Conservation (phyloP, 805 yeast genomes). For the Myxozyma udenii region DNA sequence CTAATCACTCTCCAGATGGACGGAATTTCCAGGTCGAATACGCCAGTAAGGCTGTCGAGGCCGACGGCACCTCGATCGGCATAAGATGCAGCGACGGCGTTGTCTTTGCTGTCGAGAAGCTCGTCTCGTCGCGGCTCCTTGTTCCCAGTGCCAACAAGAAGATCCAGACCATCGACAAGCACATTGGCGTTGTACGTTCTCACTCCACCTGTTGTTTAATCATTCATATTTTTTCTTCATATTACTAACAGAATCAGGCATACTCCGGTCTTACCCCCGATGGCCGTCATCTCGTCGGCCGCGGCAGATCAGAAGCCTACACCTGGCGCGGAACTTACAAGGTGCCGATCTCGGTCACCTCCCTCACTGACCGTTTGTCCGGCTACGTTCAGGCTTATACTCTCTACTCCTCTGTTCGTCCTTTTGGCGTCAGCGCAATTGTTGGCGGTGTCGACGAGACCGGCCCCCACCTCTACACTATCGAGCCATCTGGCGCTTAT, state of each 20-base stretch:
- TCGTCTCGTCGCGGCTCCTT: slow-evolving; percentile 77
- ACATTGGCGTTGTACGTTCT: slow-evolving; percentile 68
- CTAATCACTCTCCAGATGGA: slow-evolving; percentile 57
- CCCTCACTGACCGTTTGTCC: slow-evolving; percentile 82
- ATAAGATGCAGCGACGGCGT: slow-evolving; percentile 89
- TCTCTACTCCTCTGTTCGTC: slow-evolving; percentile 93
- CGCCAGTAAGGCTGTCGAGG: slow-evolving; percentile 96
- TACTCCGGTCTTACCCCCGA: slow-evolving; percentile 96
- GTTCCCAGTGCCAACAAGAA: slow-evolving; percentile 87
- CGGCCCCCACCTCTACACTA: slow-evolving; percentile 91
- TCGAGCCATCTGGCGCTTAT: slow-evolving; percentile 94
- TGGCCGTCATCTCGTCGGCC: slow-evolving; percentile 86
- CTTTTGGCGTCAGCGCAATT: slow-evolving; percentile 90
- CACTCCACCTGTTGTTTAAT: not conserved
- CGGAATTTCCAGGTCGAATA: slow-evolving; percentile 97
- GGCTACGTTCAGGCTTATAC: slow-evolving; percentile 93
- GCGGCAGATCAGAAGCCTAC: slow-evolving; percentile 89
- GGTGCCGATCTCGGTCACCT: slow-evolving; percentile 71
- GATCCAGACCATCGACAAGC: slow-evolving; percentile 89
- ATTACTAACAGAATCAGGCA: slow-evolving; percentile 35
- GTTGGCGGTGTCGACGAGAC: slow-evolving; percentile 89
- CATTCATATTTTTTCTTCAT: not conserved
- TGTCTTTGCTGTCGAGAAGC: slow-evolving; percentile 96
- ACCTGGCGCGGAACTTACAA: slow-evolving; percentile 74
- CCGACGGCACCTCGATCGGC: slow-evolving; percentile 93